Base-by-base conservation (phyloP, 352 stramenopile genomes). In the Plasmopara viticola region DNA sequence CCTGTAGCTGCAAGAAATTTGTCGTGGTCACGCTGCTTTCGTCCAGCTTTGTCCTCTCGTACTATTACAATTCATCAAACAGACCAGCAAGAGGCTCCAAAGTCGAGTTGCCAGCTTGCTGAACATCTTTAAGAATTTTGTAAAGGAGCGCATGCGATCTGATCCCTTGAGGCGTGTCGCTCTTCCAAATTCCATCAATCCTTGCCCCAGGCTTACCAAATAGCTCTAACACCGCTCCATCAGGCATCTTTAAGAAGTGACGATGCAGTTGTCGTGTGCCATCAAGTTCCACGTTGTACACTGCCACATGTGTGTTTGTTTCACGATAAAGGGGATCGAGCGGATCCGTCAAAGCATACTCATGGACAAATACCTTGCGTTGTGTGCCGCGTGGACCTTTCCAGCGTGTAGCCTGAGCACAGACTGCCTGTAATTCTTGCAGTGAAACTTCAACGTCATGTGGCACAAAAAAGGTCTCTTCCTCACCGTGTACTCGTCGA, bases 221-320 rank as follows among this genome's bases (percentile, higher is more conserved):
- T 13, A 97, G 53, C 62, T 97, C 88, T 10, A 96, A 43, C 35
- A 97, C 87, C 25, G 80, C 68, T 34, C 88, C 87, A 56, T 95
- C 85, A 9, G 70, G 57, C 40, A 78, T 71, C 58, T 87, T 86
- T 44, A 97, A 71, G 46, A 97, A 96, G 45, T 96, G 87, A 0
- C 88, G 83, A 56, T 94, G 75, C 37, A 97, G 62, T 31, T 85
- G 70, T 9, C 72, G 62, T 47, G 51, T 56, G 10, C 69, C 68
- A 41, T 85, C 57, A 15, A 90, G 54, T 34, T 83, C 70, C 8
- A 87, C 60, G 10, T 86, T 85, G 62, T 95, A 93, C 28, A 97
- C 72, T 3, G 84, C 78, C 18, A 95, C 68, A 44, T 96, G 84
- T 17, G 77, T 69, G 38, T 70, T 89, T 17, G 67, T 86, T 51